Percentiles rank a stretch among this genome's conserved stretches.
These are phyloP conservation scores for Dispira simplex DNA, from an alignment of 192 early-diverging fungal species.

Conservation along the genomic window DNA sequence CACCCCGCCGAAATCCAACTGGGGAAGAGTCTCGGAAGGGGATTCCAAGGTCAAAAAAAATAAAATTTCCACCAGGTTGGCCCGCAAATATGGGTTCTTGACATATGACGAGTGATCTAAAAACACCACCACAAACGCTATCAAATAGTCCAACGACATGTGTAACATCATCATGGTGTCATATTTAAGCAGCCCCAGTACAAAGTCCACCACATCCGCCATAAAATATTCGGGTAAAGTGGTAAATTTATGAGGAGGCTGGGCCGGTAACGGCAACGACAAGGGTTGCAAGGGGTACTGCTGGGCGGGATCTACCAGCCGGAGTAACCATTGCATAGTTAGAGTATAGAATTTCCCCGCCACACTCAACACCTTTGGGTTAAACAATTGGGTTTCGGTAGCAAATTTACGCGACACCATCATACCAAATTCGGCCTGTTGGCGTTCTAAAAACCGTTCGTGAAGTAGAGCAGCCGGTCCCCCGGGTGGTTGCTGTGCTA, in stretches of 20 bases:
- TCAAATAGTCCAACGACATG: constrained; percentile 7
- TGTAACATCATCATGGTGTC: constrained; percentile 18
- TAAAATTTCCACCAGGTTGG: constrained; percentile 79
- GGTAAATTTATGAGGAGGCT: constrained; percentile 38
- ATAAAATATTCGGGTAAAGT: constrained; percentile 87
- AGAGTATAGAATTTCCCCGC: constrained; percentile 71
- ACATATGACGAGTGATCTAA: constrained; percentile 62
- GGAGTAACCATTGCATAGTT: constrained; percentile 78
- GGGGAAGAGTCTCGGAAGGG: constrained; percentile 18
- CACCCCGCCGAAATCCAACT: constrained; percentile 34
- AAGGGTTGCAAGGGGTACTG: neutral
- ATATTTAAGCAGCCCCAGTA: constrained; percentile 48
- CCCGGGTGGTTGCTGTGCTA: constrained; percentile 12
- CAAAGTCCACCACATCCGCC: constrained; percentile 77
- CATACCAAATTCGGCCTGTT: constrained; percentile 48
- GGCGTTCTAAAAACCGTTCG: constrained; percentile 37
- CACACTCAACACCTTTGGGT: constrained; percentile 46
- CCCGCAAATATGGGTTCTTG: constrained; percentile 91
- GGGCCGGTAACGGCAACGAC: constrained; percentile 36
- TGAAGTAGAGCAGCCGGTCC: constrained; percentile 17
- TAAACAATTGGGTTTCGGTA: constrained; percentile 59
- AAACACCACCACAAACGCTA: constrained; percentile 58
- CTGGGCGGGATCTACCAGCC: constrained; percentile 38
- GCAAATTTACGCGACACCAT: constrained; percentile 50
- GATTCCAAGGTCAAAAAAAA: constrained; percentile 24